These are phyloP conservation scores for Amniculicola lignicola DNA, from an alignment of 495 filamentous ascomycete genomes.

Conservation along the genomic window DNA sequence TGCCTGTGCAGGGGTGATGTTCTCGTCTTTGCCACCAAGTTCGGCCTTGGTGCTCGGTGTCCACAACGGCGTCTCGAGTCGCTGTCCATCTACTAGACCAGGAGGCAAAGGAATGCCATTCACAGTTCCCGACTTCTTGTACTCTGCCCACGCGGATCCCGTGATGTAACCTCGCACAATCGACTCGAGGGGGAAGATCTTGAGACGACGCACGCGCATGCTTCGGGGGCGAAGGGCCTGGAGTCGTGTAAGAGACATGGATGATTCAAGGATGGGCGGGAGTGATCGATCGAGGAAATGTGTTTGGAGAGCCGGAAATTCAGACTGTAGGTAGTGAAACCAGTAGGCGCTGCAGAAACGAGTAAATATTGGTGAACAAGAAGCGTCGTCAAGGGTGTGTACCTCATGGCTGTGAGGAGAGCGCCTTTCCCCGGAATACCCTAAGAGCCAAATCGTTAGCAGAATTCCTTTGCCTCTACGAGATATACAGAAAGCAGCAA, in stretches of 20 bases:
- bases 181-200: constrained; percentile 84
- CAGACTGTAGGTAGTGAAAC: constrained; percentile 68
- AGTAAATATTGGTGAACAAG: background rate
- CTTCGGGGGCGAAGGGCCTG: constrained; percentile 60
- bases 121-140: constrained; percentile 70
- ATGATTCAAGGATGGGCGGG: constrained; percentile 52
- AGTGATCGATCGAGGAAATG: constrained; percentile 73
- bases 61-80: constrained; percentile 69
- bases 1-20: constrained; percentile 75
- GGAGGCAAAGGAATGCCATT: constrained; percentile 68
- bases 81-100: constrained; percentile 68
- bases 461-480: background rate
- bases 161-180: constrained; percentile 94
- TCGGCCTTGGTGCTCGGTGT: constrained; percentile 92
- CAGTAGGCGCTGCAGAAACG: constrained; percentile 65
- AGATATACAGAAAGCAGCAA: background rate
- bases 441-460: constrained; percentile 39
- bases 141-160: constrained; percentile 86
- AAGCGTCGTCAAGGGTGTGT: background rate
- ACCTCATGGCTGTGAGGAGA: constrained; percentile 69
- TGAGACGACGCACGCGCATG: constrained; percentile 78
- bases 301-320: constrained; percentile 65
- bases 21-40: constrained; percentile 79
- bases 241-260: constrained; percentile 36
- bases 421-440: constrained; percentile 81